Percentiles rank a stretch among this genome's conserved stretches.
Conservation (phyloP, 345 rosid genomes). For the Geranium brycei region DNA sequence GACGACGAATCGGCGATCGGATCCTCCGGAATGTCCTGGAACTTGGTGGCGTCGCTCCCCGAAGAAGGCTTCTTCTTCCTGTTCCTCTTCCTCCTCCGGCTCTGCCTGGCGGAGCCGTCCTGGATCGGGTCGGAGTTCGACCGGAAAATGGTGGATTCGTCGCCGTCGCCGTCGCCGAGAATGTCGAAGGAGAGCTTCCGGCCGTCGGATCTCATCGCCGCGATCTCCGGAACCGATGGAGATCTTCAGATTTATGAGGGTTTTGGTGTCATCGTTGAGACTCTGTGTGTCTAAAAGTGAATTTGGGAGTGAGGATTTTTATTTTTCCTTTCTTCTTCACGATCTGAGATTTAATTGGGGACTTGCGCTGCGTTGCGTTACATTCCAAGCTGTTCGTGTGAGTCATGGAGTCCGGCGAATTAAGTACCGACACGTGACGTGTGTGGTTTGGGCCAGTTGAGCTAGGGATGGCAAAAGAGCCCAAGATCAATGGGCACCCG, state of each 20-base stretch:
- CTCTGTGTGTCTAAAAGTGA: neutral
- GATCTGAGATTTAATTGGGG: neutral
- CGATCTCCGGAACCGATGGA: slow-evolving; percentile 1
- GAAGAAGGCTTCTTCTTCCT: slow-evolving; percentile 22
- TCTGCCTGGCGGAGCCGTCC: neutral
- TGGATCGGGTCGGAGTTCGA: slow-evolving; percentile 34
- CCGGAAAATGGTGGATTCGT: slow-evolving; percentile 17
- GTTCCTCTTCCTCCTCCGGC: slow-evolving; percentile 26
- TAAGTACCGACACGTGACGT: neutral
- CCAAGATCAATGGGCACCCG: no score
- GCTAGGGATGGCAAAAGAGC: no score
- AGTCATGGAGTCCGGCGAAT: neutral
- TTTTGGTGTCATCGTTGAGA: neutral
- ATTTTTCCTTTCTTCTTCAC: neutral
- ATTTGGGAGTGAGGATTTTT: neutral
- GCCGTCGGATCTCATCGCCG: slow-evolving; percentile 34
- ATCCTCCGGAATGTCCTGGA: slow-evolving; percentile 28
- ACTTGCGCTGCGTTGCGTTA: neutral
- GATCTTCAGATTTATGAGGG: neutral
- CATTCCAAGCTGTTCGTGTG: neutral
- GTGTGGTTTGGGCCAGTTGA: no score
- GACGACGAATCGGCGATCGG: slow-evolving; percentile 6
- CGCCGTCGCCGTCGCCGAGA: slow-evolving; percentile 17
- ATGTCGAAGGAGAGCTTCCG: slow-evolving; percentile 52
- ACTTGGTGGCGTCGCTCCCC: neutral